Evolutionary conservation across 2,329 filamentous ascomycete genomes (phyloP), one percentile per base, ranked within the genome.

Genomic region (Calonectria pseudoturangicola): DNA sequence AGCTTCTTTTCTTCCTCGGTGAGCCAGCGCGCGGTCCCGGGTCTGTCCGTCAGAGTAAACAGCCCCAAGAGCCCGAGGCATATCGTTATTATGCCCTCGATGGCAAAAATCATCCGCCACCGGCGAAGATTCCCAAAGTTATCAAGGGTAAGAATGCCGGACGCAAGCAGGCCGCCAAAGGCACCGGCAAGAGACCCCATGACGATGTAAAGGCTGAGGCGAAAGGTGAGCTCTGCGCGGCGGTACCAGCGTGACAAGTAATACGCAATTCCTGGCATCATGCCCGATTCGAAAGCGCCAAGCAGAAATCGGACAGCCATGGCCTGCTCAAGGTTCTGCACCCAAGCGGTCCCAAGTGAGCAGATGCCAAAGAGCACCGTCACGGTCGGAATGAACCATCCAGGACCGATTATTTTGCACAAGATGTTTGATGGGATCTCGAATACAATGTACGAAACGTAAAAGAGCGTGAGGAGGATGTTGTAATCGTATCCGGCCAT

Each of bases 31-130:
- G 92, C 92, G 0, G 90, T 91, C 63, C 87, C 90, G 0, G 92
- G 92, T 0, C 91, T 88, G 80, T 93, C 92, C 2, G 92, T 92
- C n/a, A 93, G 81, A 0, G 91, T 92, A 73, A 92, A 12, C 8
- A 66, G 54, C 3, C 25, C 48, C 16, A 66, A 25, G 3, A 66
- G 33, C 10, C 64, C 48, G 4, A 66, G 50, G 25, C 18, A 15
- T 3, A 66, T 9, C 2, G 64, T 66, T 18, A 66, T 66, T 12
- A 66, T 66, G 27, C 92, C 92, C 79, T 94, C 92, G 28, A 93
- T 90, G 7, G 87, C 88, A 70, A 93, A 93, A 71, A 94, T 92
- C 91, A 93, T 92, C 9, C 91, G 85, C 92, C 92, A 94, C 12
- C 82, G 83, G 47, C 83, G 84, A 0, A 93, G 82, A 12, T 83